Percentiles rank a stretch among this genome's conserved stretches.
phyloP scores from a whole-genome alignment of 805 yeast species.

The Candida oleophila region DNA sequence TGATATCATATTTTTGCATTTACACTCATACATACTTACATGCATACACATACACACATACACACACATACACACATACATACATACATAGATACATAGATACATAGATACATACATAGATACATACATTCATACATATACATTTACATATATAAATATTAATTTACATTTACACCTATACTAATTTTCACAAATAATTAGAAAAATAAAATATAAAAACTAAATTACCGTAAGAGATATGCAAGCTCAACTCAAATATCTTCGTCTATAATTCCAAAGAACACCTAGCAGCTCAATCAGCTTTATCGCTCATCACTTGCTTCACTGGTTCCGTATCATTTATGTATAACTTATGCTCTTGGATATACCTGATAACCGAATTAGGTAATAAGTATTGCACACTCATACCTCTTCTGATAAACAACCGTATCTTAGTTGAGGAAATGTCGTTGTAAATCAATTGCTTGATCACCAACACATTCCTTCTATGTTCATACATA shows the following conservation, averaged over 20 bases:
- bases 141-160: too few relatives aligned
- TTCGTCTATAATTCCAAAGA: background rate
- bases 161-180: background rate
- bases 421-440: slow-evolving; percentile 90
- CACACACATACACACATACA: background rate
- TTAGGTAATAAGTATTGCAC: slow-evolving; percentile 94
- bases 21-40: background rate
- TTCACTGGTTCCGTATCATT: slow-evolving; percentile 92
- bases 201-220: background rate
- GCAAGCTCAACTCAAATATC: background rate
- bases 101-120: background rate
- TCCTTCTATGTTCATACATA: slow-evolving; percentile 94
- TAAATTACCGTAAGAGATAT: background rate
- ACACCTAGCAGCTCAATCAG: slow-evolving; percentile 13
- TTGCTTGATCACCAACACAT: slow-evolving; percentile 92
- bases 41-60: background rate
- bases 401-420: slow-evolving; percentile 92
- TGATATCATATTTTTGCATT: background rate
- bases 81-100: background rate
- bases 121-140: background rate
- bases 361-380: slow-evolving; percentile 90
- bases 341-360: slow-evolving; percentile 83
- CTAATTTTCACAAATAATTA: background rate
- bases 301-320: slow-evolving; percentile 56
- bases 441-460: slow-evolving; percentile 94